Evolutionary conservation across 2,329 filamentous ascomycete species (phyloP), one percentile per base, ranked within the genome.

Genomic region (Ophiosphaerella herpotricha): DNA sequence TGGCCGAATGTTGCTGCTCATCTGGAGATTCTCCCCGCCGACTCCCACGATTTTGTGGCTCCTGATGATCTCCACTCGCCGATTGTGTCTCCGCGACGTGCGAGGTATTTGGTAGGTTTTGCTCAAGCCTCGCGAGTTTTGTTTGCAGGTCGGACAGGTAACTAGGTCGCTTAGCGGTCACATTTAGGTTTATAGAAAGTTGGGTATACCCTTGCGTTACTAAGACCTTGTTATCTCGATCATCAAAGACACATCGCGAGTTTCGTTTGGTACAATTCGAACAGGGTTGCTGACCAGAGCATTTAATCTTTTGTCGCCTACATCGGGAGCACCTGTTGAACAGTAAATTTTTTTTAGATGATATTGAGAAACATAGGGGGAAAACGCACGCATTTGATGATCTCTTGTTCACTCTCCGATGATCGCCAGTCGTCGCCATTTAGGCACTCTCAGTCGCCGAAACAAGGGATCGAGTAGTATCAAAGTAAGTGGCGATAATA

Each of bases 201-300:
- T 13, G 14, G 23, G 13, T 7, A 39, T 55, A 67, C 64, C 64
- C 64, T 57, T 66, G 55, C 4, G 63, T 66, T 1, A 67, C 63
- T 14, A 67, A 43, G n/a, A 68, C 42, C 26, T 69, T 69, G n/a
- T 63, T 64, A n/a, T 69, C 64, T 43, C 64, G 52, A n/a, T 68
- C 64, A 42, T 68, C 61, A 29, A 69, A 68, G 7, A 63, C 54
- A 42, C 66, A 68, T 14, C 49, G 55, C 21, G 68, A 23, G 24
- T 54, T 67, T 24, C 64, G 62, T 43, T 60, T 66, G 36, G 52
- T 58, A 44, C 66, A 69, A 32, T 61, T 67, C 5, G 57, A 56
- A 43, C 66, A 69, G 11, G 66, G 66, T 29, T 67, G 64, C 42
- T 67, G 62, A 12, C 66, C 66, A 1, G 66, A 69, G 40, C 66